Evolutionary conservation across 306 rosid species (phyloP), one percentile per base, ranked within the genome.

Genomic region (Fagus crenata): DNA sequence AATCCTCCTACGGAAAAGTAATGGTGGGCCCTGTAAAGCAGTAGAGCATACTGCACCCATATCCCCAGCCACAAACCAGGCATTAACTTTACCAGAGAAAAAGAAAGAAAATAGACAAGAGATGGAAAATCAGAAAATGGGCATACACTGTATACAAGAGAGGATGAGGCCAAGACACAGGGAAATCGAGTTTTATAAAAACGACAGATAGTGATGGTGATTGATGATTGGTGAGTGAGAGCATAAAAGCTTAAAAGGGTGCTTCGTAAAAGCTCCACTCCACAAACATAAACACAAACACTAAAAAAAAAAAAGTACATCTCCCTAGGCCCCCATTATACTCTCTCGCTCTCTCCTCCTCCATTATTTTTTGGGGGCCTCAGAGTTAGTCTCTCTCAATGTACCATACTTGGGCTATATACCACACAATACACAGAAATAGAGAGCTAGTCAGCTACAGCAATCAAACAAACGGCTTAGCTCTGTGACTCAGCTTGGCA

Each of bases 401-500:
- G 88, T 81, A 73, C 80, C 73, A 67, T 49, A 33, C 79, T 67
- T 22, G 28, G 28, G 28, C 28, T 22, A 22, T 22, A 72, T 12
- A n/a, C 70, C 2, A 46, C 11, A 11, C 14, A 46, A 9, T 14
- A 46, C 51, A 22, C 28, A 22, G 28, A 22, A 22, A 22, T 22
- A 22, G 28, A 22, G 28, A 22, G 28, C 28, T 22, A 22, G 28
- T 22, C 28, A 17, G 42, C 22, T 67, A 71, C 65, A 22, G 0
- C 28, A 22, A 22, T 22, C 28, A 61, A 49, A 6, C 53, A 18
- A 39, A 8, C 17, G 11, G 51, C 51, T 43, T 37, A n/a, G 18
- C 64, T 17, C 72, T 65, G 49, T 49, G 51, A 9, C 65, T 4
- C 40, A 78, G 88, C 87, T 22, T 87, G 92, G 8, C 51, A 46